These are phyloP conservation scores for Penicillium freii DNA, from an alignment of 2,329 filamentous ascomycete genomes.

Conservation along the genomic window DNA sequence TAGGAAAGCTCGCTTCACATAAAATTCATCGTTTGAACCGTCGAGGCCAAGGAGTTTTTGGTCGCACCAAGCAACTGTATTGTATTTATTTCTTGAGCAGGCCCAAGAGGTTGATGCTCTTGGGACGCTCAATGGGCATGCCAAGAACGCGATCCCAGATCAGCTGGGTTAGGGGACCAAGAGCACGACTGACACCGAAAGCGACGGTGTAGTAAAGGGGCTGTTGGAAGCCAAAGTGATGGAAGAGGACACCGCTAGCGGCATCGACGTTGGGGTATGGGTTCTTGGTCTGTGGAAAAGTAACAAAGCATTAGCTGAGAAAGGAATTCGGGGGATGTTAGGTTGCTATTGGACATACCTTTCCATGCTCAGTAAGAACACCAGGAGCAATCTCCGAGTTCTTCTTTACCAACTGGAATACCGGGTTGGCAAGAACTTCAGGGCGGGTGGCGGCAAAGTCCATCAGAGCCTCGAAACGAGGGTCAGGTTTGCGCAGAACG, in stretches of 20 bases:
- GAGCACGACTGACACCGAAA: slow-evolving; percentile 64
- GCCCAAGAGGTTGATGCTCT: slow-evolving; percentile 92
- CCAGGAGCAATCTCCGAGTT: slow-evolving; percentile 88
- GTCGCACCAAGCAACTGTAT: neutral
- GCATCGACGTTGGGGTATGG: slow-evolving; percentile 97
- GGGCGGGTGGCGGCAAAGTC: slow-evolving; percentile 84
- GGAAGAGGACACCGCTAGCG: slow-evolving; percentile 88
- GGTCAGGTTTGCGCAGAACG: slow-evolving; percentile 93
- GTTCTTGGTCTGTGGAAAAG: slow-evolving; percentile 70
- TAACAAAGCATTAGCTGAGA: slow-evolving; percentile 4
- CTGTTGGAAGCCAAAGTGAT: slow-evolving; percentile 97
- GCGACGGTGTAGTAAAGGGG: slow-evolving; percentile 87
- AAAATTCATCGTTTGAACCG: neutral
- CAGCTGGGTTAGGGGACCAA: slow-evolving; percentile 89
- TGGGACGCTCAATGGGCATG: slow-evolving; percentile 92
- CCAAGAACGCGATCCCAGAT: slow-evolving; percentile 95
- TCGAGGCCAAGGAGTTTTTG: neutral
- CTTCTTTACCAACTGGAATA: slow-evolving; percentile 91
- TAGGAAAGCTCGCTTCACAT: slow-evolving; percentile 2
- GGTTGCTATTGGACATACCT: slow-evolving; percentile 48
- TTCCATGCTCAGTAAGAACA: slow-evolving; percentile 91
- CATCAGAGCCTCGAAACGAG: slow-evolving; percentile 94
- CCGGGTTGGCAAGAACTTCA: slow-evolving; percentile 79
- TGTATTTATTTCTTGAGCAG: slow-evolving; percentile 59
- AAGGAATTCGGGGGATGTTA: neutral